Evolutionary conservation across 345 rosid genomes (phyloP).

Genomic region (Leavenworthia alabamica): DNA sequence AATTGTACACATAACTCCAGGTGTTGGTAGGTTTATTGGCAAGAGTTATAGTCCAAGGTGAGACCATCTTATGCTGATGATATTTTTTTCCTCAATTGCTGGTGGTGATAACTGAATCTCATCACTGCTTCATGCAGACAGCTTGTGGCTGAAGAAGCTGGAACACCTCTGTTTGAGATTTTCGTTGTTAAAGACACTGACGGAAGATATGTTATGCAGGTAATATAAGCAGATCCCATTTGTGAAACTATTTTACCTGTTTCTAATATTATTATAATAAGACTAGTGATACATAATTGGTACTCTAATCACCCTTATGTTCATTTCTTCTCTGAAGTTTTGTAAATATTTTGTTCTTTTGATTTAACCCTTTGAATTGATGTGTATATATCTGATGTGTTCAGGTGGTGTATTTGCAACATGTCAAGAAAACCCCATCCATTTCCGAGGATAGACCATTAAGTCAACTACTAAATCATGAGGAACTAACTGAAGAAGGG

Average conservation of each 20-base stretch:
- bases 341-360: no score
- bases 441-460: constrained; percentile 35
- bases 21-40: constrained; percentile 84
- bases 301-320: not conserved
- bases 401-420: constrained; percentile 79
- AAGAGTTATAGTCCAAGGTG: constrained; percentile 86
- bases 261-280: not conserved
- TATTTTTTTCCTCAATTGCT: no score
- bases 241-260: not conserved
- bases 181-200: constrained; percentile 70
- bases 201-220: constrained; percentile 73
- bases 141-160: constrained; percentile 68
- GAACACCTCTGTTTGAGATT: constrained; percentile 91
- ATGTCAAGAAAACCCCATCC: constrained; percentile 46
- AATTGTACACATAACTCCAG: constrained; percentile 71
- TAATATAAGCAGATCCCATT: constrained; percentile 23
- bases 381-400: constrained; percentile 1
- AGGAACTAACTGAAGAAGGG: constrained; percentile 85
- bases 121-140: constrained; percentile 54
- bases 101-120: constrained; percentile 5
- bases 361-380: not conserved
- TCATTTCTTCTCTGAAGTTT: not conserved
- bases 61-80: constrained; percentile 10
- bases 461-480: constrained; percentile 50
- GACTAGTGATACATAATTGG: not conserved